Evolutionary conservation across 495 filamentous ascomycete species (phyloP), one percentile per base, ranked within the genome.

Genomic region (Penicillium goetzii): DNA sequence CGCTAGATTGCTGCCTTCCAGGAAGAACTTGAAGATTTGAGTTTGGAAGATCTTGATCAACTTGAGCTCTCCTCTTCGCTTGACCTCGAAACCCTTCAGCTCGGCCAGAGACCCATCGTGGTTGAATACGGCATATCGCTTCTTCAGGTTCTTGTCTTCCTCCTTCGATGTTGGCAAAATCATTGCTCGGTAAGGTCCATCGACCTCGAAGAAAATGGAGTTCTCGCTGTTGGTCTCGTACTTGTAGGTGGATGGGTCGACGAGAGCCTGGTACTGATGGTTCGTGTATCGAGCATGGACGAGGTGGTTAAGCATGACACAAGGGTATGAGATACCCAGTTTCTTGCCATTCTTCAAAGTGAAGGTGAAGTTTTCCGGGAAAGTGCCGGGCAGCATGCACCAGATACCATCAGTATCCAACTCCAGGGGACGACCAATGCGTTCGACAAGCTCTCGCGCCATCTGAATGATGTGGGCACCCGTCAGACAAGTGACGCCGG

Each of bases 371-470:
- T 99, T 97, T 69, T 99, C 95, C 0, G 95, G 95, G 70, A 99
- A 99, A 0, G 92, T 93, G 3, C 92, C 95, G 0, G 95, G 95
- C 68, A 99, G 83, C 86, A 99, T 99, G 83, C 95, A 99, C 95
- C 95, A 99, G 71, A 99, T 99, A 86, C 95, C 95, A 71, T 99
- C 95, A 3, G 95, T 99, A 77, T 99, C 95, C n/a, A 99, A 85
- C 77, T 99, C 95, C 51, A 99, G 81, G 0, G 95, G 95, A 43
- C 95, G 87, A 21, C 95, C 95, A 21, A 99, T 90, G 17, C 95
- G 85, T 70, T 99, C 95, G 12, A 99, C 93, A 19, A 99, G 84
- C 67, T 96, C 90, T 74, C 93, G 86, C 19, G 95, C 95, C 86
- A 99, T 89, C 72, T 98, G 95, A 73, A 99, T 99, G 73, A 99